Percentiles rank a stretch among this genome's conserved stretches.
These are phyloP conservation scores for Arctostaphylos glauca DNA, from an alignment of 148 eudicot species.

Conservation along the genomic window DNA sequence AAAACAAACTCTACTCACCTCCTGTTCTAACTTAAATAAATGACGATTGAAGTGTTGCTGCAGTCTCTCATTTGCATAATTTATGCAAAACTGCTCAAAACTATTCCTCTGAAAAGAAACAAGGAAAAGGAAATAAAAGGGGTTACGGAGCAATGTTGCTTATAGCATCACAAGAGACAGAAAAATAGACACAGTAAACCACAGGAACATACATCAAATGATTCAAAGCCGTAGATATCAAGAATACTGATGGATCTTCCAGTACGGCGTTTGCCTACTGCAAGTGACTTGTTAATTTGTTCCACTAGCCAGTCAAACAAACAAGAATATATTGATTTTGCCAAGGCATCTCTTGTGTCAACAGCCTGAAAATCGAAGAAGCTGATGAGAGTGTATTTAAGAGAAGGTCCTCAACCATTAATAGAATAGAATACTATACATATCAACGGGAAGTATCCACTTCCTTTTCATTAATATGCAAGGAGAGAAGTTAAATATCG, in stretches of 20 bases:
- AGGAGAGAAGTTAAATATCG: background rate
- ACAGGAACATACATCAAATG: slow-evolving; percentile 67
- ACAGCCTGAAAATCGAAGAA: slow-evolving; percentile 59
- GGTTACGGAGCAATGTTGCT: background rate
- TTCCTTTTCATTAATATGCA: background rate
- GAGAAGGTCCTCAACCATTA: background rate
- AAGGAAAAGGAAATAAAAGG: slow-evolving; percentile 9
- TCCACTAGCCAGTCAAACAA: slow-evolving; percentile 99
- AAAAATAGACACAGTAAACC: background rate
- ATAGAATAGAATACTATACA: background rate
- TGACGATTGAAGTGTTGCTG: slow-evolving; percentile 98
- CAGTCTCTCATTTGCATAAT: slow-evolving; percentile 95
- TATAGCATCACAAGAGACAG: background rate
- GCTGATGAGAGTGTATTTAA: slow-evolving; percentile 16
- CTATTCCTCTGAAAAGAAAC: slow-evolving; percentile 67
- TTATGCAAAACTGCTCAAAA: slow-evolving; percentile 98
- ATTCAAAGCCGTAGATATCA: slow-evolving; percentile 98
- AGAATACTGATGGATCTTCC: slow-evolving; percentile 99
- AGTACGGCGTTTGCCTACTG: slow-evolving; percentile 81
- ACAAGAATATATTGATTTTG: slow-evolving; percentile 93
- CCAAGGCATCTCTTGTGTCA: slow-evolving; percentile 93
- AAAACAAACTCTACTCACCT: slow-evolving; percentile 41
- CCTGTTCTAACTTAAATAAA: slow-evolving; percentile 92
- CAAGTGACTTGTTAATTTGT: slow-evolving; percentile 91
- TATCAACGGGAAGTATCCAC: background rate